Base-by-base conservation (phyloP, 2,329 filamentous ascomycete genomes). In the Arthrobotrys iridis region DNA sequence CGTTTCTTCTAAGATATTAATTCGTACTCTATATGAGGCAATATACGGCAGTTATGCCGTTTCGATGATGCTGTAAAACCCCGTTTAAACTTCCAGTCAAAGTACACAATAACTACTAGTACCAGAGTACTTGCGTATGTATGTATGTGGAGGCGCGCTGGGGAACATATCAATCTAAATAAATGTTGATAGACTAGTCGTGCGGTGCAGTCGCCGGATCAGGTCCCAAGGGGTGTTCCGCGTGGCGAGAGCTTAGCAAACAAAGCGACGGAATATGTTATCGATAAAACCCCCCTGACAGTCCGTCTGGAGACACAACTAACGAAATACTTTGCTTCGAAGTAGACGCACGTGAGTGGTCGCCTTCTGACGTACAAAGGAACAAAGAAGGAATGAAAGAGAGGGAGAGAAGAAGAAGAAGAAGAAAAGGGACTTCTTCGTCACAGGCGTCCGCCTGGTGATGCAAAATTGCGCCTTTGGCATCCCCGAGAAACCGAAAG, bases 371-470 rank as follows among this genome's bases (percentile, higher is more conserved):
- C 30, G 18, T 26, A 41, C 43, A 41, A 10, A n/a, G 6, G 30
- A 37, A n/a, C 1, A 30, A 6, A 7, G 13, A 40, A 57, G 40
- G 28, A 28, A 28, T 13, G 52, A n/a, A 15, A 57, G 43, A 55
- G 24, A 4, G 8, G 13, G 8, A 35, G 26, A 20, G 33, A 37
- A 20, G n/a, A n/a, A n/a, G n/a, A n/a, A n/a, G n/a, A n/a, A n/a
- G 28, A 7, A 2, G 30, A 11, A 15, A 57, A 57, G 28, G n/a
- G 8, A 7, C 13, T n/a, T 5, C 6, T 18, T 37, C 46, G 45
- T 70, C 55, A 70, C 55, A 63, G 65, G 57, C 45, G 33, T 46
- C 65, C 62, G 64, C 64, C 64, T 60, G 64, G 52, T 68, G 52
- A 71, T 71, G 66, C 45, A 64, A 43, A n/a, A 40, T 35, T 33